Evolutionary conservation across 306 rosid species (phyloP).

Genomic region (Malus sieversii): DNA sequence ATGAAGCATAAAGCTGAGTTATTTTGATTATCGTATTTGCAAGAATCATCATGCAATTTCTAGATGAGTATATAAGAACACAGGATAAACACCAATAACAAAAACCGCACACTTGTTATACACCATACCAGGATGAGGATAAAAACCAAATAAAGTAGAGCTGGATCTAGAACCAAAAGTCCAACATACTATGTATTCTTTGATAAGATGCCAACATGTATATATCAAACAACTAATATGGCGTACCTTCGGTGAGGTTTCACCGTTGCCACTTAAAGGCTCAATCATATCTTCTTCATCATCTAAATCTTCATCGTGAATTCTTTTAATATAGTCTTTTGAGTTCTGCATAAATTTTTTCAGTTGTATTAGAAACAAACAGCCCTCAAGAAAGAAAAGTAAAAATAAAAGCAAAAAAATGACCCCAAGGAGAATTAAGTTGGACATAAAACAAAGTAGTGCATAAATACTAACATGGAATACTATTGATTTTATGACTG

Average conservation of each 20-base stretch:
- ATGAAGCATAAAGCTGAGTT: neutral
- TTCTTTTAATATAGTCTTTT: conserved; percentile 36
- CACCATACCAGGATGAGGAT: neutral
- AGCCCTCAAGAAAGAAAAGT: neutral
- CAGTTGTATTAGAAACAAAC: neutral
- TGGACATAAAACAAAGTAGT: neutral
- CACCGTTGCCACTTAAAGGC: neutral
- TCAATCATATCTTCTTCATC: neutral
- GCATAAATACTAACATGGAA: conserved; percentile 40
- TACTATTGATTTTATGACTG: conserved; percentile 58
- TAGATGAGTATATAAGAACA: neutral
- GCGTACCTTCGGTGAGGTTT: conserved; percentile 47
- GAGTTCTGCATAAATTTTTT: conserved; percentile 43
- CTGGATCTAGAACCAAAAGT: neutral
- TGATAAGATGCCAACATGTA: neutral
- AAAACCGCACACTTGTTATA: neutral
- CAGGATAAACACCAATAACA: neutral
- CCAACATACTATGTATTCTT: neutral
- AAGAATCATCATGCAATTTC: neutral
- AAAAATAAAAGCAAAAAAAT: neutral
- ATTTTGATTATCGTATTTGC: neutral
- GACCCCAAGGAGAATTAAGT: neutral
- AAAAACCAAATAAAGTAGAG: neutral
- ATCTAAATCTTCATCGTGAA: conserved; percentile 56
- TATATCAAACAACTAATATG: neutral